Evolutionary conservation across 1,139 yeast species (phyloP).

Genomic region (Nakaseomyces sp.): DNA sequence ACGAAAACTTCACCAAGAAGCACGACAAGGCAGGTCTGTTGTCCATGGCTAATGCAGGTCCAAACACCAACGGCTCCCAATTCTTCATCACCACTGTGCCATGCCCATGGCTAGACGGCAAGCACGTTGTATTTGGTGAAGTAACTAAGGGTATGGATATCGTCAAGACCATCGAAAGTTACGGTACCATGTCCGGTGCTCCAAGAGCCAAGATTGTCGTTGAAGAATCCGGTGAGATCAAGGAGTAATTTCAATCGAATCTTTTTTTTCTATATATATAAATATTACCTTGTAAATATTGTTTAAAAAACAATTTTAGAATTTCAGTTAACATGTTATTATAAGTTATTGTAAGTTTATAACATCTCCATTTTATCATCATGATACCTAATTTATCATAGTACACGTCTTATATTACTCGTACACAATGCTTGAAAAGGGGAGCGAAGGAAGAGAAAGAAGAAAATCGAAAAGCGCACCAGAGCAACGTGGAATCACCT

Average conservation of each 20-base stretch:
- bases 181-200: slow-evolving; percentile 67
- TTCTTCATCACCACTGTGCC: slow-evolving; percentile 90
- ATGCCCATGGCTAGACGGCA: slow-evolving; percentile 88
- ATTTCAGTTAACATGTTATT: no score
- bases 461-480: no score
- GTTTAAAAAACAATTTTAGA: background rate
- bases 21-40: slow-evolving; percentile 80
- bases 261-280: background rate
- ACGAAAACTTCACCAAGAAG: slow-evolving; percentile 76
- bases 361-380: no score
- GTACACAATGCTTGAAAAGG: no score
- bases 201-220: slow-evolving; percentile 63
- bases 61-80: slow-evolving; percentile 93
- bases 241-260: slow-evolving; percentile 6
- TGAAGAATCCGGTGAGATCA: slow-evolving; percentile 70
- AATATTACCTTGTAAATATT: background rate
- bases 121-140: slow-evolving; percentile 94
- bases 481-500: no score
- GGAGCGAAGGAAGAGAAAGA: no score
- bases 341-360: no score
- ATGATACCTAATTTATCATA: no score
- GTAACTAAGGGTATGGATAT: slow-evolving; percentile 79
- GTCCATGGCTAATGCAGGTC: slow-evolving; percentile 96
- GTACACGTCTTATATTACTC: no score
- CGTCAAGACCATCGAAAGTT: slow-evolving; percentile 66